Evolutionary conservation across 2,329 filamentous ascomycete species (phyloP), one percentile per base, ranked within the genome.

Genomic region (Aspergillus sp.): DNA sequence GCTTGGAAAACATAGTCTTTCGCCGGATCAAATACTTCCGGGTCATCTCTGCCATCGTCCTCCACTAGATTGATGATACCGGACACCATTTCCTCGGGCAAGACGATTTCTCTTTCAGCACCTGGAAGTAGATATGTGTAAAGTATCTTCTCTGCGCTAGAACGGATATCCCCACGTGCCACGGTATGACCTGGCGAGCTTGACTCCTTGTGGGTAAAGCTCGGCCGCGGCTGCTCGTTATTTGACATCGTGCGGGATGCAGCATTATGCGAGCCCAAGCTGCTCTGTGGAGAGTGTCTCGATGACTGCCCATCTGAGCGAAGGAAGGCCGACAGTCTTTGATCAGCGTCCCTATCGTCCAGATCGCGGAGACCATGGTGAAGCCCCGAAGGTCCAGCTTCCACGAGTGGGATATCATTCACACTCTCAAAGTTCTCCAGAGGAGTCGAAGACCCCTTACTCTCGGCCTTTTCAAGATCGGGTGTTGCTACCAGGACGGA

Each of bases 1-100:
- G 96, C 96, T 77, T 99, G 96, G 75, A 98, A 99, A 61, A 98
- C 95, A 73, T 98, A 99, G 78, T 99, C 95, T 80, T 99, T 99
- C 54, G 95, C 95, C 19, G 91, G 87, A 72, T 98, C 95, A 68
- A 99, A 99, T 12, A 99, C 89, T 74, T 99, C 95, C 0, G 95
- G 95, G 71, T 99, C 95, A 68, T 98, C 95, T 66, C 95, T 87
- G 46, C 91, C 91, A 63, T 91, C 88, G 65, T 93, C 89, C 76
- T 99, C 95, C 62, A 99, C 96, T 13, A 91, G 86, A 19, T 87
- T 83, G 40, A 92, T 96, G 59, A 98, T 93, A 22, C 93, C 88
- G 54, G 89, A 84, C 0, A 93, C 89, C 70, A 98, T 96, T 34
- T 87, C 87, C 60, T 93, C 89, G 0, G 95, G 93, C 5, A 99